phyloP scores from a whole-genome alignment of 495 filamentous ascomycete genomes.

The Lineolata rhizophorae region DNA sequence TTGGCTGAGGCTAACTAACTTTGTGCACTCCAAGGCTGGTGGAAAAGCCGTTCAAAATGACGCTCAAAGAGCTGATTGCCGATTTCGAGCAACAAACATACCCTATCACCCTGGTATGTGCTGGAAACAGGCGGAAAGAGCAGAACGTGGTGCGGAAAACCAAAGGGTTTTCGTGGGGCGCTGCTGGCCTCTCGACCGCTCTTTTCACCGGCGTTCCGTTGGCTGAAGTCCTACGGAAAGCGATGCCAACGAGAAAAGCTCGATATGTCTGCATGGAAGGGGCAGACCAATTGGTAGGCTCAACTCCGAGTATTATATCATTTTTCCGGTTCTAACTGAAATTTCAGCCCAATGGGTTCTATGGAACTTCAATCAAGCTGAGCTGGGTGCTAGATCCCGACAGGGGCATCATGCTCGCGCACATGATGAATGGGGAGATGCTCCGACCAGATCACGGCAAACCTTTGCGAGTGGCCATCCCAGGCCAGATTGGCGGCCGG shows the following conservation, averaged over 20 bases:
- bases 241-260: conserved; percentile 46
- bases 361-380: conserved; percentile 74
- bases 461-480: conserved; percentile 66
- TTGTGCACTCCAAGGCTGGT: too few relatives aligned
- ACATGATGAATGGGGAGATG: conserved; percentile 81
- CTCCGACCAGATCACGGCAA: conserved; percentile 76
- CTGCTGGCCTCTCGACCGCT: conserved; percentile 73
- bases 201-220: conserved; percentile 75
- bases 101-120: conserved; percentile 81
- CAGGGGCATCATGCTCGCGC: conserved; percentile 68
- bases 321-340: conserved; percentile 15
- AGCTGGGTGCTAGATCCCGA: conserved; percentile 78
- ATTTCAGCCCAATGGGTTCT: conserved; percentile 85
- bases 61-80: conserved; percentile 46
- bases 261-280: conserved; percentile 88
- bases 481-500: conserved; percentile 81
- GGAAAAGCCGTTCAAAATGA: conserved; percentile 51
- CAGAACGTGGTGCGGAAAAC: conserved; percentile 83
- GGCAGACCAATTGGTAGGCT: conserved; percentile 65
- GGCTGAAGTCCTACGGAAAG: conserved; percentile 45
- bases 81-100: conserved; percentile 71
- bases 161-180: conserved; percentile 92
- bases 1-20: conserved; percentile 14
- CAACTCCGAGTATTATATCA: conserved; percentile 9
- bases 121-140: conserved; percentile 84